Evolutionary conservation across 768 basidiomycete species (phyloP).

Genomic region (Hebeloma cylindrosporum): DNA sequence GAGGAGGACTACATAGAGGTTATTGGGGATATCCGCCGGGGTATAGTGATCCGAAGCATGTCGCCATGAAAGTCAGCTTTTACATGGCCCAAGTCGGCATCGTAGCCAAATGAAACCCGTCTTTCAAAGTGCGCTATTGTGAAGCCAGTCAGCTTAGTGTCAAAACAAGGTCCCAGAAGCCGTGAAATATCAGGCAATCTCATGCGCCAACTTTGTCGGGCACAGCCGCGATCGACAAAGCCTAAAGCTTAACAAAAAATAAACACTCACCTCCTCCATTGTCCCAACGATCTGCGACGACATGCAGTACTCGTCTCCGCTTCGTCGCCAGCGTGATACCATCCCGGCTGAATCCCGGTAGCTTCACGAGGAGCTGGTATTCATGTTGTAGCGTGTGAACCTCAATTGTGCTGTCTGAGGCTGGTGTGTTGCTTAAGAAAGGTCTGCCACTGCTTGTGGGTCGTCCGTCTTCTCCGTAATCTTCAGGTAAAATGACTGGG

Average conservation of each 20-base stretch:
- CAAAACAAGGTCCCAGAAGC: too few species aligned
- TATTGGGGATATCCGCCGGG: slow-evolving; percentile 34
- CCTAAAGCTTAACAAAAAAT: slow-evolving; percentile 3
- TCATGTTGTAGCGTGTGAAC: slow-evolving; percentile 58
- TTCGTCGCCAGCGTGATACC: slow-evolving; percentile 72
- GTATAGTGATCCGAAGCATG: slow-evolving; percentile 61
- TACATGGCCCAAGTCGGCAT: slow-evolving; percentile 69
- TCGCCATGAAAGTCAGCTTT: slow-evolving; percentile 78
- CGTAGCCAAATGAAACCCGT: slow-evolving; percentile 74
- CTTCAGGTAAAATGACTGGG: slow-evolving; percentile 53
- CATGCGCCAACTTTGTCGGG: too few species aligned
- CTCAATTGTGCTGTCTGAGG: slow-evolving; percentile 63
- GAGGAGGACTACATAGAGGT: slow-evolving; percentile 12
- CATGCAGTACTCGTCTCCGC: slow-evolving; percentile 64
- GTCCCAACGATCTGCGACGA: slow-evolving; percentile 77
- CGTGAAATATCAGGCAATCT: too few species aligned
- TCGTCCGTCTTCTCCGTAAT: slow-evolving; percentile 18
- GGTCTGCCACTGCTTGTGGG: slow-evolving; percentile 33
- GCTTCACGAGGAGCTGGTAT: slow-evolving; percentile 54
- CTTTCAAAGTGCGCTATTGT: slow-evolving; percentile 66
- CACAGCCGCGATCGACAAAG: too few species aligned
- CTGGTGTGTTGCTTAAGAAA: slow-evolving; percentile 56
- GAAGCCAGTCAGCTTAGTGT: neutral
- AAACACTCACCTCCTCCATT: slow-evolving; percentile 49
- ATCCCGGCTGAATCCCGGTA: slow-evolving; percentile 69